phyloP scores from a whole-genome alignment of 441 rosid genomes.

The Eruca vesicaria region DNA sequence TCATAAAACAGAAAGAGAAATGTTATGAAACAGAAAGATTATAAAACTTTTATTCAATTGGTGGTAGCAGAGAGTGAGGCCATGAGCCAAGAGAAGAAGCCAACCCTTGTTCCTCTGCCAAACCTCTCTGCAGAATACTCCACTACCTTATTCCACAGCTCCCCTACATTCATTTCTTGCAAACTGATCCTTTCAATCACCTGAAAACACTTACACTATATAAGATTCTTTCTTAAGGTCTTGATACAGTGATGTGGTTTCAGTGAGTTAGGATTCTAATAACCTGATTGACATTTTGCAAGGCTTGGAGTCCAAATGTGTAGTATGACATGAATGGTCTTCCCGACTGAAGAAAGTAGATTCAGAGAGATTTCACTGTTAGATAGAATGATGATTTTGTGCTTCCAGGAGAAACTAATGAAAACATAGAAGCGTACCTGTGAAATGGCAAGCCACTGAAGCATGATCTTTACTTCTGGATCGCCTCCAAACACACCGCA shows the following conservation, averaged over 20 bases:
- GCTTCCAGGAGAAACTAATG: neutral
- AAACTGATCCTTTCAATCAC: constrained; percentile 2
- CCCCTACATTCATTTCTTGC: constrained; percentile 19
- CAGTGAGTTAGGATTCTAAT: neutral
- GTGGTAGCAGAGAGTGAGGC: neutral
- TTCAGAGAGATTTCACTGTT: neutral
- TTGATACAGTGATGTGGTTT: neutral
- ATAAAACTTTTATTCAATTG: neutral
- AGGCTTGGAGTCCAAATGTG: constrained; percentile 28
- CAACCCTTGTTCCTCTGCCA: constrained; percentile 17
- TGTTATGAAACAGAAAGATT: neutral
- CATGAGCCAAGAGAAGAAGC: constrained; percentile 32
- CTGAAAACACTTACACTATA: constrained; percentile 26
- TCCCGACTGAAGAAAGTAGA: neutral
- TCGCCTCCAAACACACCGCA: constrained; percentile 98
- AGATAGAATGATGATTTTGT: neutral
- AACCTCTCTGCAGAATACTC: constrained; percentile 24
- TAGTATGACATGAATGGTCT: constrained; percentile 2
- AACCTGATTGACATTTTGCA: constrained; percentile 23
- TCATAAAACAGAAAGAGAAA: neutral
- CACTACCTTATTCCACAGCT: constrained; percentile 23
- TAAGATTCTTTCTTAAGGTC: neutral
- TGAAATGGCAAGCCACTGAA: constrained; percentile 96
- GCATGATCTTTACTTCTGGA: constrained; percentile 70
- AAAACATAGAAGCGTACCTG: constrained; percentile 35